phyloP scores from a whole-genome alignment of 306 rosid genomes.

The Cicer yamashitae region DNA sequence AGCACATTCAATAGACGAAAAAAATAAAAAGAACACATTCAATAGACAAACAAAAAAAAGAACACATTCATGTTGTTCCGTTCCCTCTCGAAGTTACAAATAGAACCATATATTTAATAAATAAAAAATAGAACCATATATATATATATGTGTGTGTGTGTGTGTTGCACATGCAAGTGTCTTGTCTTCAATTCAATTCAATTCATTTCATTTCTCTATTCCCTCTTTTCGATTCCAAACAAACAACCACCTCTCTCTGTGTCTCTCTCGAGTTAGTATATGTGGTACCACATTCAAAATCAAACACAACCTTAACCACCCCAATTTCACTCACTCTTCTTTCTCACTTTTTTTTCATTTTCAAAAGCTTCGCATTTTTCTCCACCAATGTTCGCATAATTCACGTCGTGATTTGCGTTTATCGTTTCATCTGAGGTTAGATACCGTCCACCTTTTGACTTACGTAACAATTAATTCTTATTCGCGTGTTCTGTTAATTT shows the following conservation, averaged over 20 bases:
- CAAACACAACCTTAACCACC: no score
- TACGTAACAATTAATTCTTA: background rate
- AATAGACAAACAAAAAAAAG: no score
- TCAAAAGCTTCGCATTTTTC: background rate
- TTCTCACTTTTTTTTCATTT: background rate
- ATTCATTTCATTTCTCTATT: background rate
- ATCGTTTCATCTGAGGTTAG: background rate
- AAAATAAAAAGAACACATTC: no score
- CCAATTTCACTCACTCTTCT: background rate
- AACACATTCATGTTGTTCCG: background rate
- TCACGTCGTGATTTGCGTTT: conserved; percentile 20
- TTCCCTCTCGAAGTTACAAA: background rate
- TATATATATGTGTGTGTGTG: background rate
- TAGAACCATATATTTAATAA: background rate
- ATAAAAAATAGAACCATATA: no score
- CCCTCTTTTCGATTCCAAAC: conserved; percentile 6
- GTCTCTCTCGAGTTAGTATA: background rate
- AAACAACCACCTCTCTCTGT: conserved; percentile 1
- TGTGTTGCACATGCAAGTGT: background rate
- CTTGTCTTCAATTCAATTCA: conserved; percentile 1
- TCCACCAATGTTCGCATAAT: conserved; percentile 9
- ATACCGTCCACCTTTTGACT: conserved; percentile 17
- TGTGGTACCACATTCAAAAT: background rate
- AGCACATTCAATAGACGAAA: no score
- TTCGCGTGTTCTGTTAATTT: background rate